phyloP scores from a whole-genome alignment of 139 green algal species.

The Picochlorum sp. region DNA sequence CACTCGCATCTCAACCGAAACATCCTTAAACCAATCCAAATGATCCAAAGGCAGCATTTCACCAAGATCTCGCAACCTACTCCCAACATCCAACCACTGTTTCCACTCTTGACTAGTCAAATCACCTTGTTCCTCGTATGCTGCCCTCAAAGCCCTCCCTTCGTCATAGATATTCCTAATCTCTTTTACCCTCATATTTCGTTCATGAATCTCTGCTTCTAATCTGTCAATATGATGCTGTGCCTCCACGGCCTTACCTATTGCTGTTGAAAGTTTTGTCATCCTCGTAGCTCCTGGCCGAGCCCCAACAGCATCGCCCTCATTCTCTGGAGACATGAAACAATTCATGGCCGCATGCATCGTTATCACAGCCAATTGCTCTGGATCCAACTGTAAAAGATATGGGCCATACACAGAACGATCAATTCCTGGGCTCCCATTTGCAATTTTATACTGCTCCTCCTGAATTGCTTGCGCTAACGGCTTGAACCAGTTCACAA shows the following conservation, averaged over 20 bases:
- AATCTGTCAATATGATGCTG: constrained; percentile 38
- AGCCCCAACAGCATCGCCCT: background rate
- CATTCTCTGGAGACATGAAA: constrained; percentile 6
- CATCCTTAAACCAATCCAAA: constrained; percentile 23
- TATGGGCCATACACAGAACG: constrained; percentile 46
- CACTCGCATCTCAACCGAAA: constrained; percentile 3
- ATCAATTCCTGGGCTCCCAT: constrained; percentile 18
- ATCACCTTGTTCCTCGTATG: background rate
- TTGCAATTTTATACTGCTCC: constrained; percentile 34
- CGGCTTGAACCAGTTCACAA: constrained; percentile 37
- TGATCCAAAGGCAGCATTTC: constrained; percentile 28
- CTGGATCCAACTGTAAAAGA: constrained; percentile 40
- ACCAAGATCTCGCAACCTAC: constrained; percentile 13
- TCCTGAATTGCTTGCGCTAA: constrained; percentile 31
- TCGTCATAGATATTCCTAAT: constrained; percentile 20
- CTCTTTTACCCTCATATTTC: constrained; percentile 25
- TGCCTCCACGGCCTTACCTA: constrained; percentile 34
- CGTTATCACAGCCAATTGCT: constrained; percentile 49
- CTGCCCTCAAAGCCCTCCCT: background rate
- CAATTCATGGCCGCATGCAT: constrained; percentile 31
- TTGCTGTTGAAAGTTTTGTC: constrained; percentile 8
- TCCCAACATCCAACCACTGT: constrained; percentile 16
- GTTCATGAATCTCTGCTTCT: constrained; percentile 14
- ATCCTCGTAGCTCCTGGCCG: constrained; percentile 20
- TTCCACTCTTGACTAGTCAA: constrained; percentile 10